Evolutionary conservation across 176 grass and related monocot genomes (phyloP).

Genomic region (Musa troglodytarum): DNA sequence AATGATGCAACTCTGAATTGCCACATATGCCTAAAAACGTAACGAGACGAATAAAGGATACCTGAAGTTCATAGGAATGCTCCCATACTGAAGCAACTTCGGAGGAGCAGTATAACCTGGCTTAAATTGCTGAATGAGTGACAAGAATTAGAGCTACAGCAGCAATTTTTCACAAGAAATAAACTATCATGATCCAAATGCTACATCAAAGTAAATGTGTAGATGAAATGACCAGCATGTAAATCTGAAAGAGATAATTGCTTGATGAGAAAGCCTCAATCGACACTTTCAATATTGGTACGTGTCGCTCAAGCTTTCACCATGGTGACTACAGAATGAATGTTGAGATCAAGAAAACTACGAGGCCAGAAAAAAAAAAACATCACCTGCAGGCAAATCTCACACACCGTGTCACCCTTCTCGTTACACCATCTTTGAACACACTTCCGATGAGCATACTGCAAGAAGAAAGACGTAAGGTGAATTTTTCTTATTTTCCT

Average conservation of each 20-base stretch:
- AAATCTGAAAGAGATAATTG: neutral
- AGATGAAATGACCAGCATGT: neutral
- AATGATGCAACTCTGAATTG: neutral
- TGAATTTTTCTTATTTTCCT: constrained; percentile 4
- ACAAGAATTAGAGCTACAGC: neutral
- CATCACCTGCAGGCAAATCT: constrained; percentile 89
- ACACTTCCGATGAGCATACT: constrained; percentile 93
- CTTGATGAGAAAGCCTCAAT: neutral
- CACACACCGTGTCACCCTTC: constrained; percentile 80
- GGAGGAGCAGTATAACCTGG: constrained; percentile 83
- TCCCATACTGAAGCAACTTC: constrained; percentile 74
- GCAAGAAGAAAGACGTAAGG: constrained; percentile 17
- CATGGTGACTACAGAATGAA: neutral
- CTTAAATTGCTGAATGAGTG: constrained; percentile 65
- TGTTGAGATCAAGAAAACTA: neutral
- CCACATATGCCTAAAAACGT: neutral
- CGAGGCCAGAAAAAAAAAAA: neutral
- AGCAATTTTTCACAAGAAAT: neutral
- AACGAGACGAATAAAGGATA: constrained; percentile 1
- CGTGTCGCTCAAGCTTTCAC: neutral
- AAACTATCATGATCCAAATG: neutral
- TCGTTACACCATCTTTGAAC: constrained; percentile 90
- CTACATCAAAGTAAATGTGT: neutral
- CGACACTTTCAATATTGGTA: neutral
- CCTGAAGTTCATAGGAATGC: constrained; percentile 96